Evolutionary conservation across 2,329 filamentous ascomycete species (phyloP).

Genomic region (Fonsecaea erecta): DNA sequence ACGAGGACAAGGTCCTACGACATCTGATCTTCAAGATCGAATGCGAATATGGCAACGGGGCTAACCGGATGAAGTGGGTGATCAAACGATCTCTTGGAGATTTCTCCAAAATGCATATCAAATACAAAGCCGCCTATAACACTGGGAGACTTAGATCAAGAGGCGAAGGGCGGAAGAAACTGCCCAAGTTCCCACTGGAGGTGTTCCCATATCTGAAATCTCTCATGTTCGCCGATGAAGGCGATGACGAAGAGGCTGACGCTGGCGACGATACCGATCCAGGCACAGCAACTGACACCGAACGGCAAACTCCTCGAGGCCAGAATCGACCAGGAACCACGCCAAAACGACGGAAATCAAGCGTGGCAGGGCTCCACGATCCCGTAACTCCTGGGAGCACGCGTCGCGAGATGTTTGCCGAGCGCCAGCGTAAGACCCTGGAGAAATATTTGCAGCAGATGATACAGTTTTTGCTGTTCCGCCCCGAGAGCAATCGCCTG

Average conservation of each 20-base stretch:
- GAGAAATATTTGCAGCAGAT: constrained; percentile 91
- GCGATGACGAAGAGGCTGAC: constrained; percentile 69
- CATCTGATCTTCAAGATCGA: constrained; percentile 91
- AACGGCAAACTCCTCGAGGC: constrained; percentile 60
- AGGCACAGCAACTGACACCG: constrained; percentile 71
- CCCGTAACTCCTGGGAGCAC: constrained; percentile 46
- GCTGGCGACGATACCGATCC: constrained; percentile 57
- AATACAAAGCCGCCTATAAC: constrained; percentile 85
- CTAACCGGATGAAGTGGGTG: constrained; percentile 96
- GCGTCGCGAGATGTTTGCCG: constrained; percentile 47
- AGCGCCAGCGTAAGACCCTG: constrained; percentile 70
- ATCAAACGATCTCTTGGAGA: constrained; percentile 85
- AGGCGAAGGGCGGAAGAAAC: constrained; percentile 73
- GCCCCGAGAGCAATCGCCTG: constrained; percentile 89
- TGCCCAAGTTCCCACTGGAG: constrained; percentile 86
- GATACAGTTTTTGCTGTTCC: constrained; percentile 96
- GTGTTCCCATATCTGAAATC: constrained; percentile 88
- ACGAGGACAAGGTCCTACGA: constrained; percentile 53
- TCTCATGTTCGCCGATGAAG: constrained; percentile 78
- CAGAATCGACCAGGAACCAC: constrained; percentile 61
- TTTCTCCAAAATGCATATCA: constrained; percentile 88
- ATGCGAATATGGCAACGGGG: constrained; percentile 92
- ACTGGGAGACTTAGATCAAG: constrained; percentile 78
- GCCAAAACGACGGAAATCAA: constrained; percentile 64
- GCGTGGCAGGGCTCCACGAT: constrained; percentile 49